Conservation (phyloP, 106 monocot species). For the Dactylorhiza incarnata region DNA sequence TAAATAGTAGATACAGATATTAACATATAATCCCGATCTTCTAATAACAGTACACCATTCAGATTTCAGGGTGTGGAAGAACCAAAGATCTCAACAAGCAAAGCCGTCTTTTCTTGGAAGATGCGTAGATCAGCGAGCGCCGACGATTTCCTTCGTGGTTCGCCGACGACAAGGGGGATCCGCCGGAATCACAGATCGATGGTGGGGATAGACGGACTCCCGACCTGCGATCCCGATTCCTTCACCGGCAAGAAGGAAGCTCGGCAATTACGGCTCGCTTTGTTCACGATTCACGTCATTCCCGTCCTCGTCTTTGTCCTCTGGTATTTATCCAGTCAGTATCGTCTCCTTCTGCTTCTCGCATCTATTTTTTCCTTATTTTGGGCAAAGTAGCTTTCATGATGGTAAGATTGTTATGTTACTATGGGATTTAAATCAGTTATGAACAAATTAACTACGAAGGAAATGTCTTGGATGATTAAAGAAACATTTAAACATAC, state of each 20-base stretch:
- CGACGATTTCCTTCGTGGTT: background rate
- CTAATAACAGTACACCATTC: no score
- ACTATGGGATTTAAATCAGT: no score
- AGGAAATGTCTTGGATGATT: no score
- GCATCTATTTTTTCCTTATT: background rate
- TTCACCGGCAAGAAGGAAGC: conserved; percentile 4
- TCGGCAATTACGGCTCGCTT: background rate
- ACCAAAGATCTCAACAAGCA: no score
- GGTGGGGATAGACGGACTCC: background rate
- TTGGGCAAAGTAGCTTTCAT: background rate
- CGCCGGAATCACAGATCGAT: background rate
- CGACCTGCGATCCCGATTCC: background rate
- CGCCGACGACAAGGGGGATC: background rate
- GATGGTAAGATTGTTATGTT: no score
- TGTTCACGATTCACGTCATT: background rate
- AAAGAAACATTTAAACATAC: no score
- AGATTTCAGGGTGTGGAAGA: no score
- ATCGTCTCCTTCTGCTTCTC: background rate
- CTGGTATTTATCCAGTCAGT: background rate
- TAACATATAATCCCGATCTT: no score
- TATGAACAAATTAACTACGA: no score
- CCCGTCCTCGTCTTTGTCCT: background rate
- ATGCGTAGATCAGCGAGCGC: background rate
- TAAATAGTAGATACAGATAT: no score
- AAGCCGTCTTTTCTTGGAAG: no score